These are phyloP conservation scores for Pichia ethanolica DNA, from an alignment of 805 yeast species.

Conservation along the genomic window DNA sequence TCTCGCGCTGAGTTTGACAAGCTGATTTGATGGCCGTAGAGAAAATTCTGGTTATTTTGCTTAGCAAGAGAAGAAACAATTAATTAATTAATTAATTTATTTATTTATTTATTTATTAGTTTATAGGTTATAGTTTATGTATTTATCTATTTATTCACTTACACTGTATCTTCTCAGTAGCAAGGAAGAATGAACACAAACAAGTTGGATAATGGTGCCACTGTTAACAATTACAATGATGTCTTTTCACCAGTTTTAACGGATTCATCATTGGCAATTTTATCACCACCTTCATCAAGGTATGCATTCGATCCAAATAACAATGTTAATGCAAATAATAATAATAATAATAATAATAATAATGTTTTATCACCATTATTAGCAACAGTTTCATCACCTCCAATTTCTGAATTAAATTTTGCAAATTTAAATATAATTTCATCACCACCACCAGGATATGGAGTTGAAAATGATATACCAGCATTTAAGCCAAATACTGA, in stretches of 20 bases:
- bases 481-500: conserved; percentile 28
- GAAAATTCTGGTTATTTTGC: too few relatives aligned
- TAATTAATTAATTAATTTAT: too few relatives aligned
- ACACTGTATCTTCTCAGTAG: too few relatives aligned
- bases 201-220: too few relatives aligned
- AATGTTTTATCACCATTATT: conserved; percentile 12
- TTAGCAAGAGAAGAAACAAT: too few relatives aligned
- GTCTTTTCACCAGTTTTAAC: conserved; percentile 5
- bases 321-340: conserved; percentile 2
- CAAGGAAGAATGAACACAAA: too few relatives aligned
- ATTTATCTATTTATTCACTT: too few relatives aligned
- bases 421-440: conserved; percentile 2
- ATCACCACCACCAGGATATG: conserved; percentile 7
- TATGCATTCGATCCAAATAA: conserved; percentile 27
- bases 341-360: conserved; percentile 11
- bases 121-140: too few relatives aligned
- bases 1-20: too few relatives aligned
- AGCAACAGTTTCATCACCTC: conserved; percentile 10
- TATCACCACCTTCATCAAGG: conserved; percentile 35
- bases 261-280: conserved; percentile 29
- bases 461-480: conserved; percentile 22
- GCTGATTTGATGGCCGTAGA: too few relatives aligned
- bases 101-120: too few relatives aligned
- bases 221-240: background rate
- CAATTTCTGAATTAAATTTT: conserved; percentile 6